These are phyloP conservation scores for Acacia concinna DNA, from an alignment of 331 rosid genomes.

Conservation along the genomic window DNA sequence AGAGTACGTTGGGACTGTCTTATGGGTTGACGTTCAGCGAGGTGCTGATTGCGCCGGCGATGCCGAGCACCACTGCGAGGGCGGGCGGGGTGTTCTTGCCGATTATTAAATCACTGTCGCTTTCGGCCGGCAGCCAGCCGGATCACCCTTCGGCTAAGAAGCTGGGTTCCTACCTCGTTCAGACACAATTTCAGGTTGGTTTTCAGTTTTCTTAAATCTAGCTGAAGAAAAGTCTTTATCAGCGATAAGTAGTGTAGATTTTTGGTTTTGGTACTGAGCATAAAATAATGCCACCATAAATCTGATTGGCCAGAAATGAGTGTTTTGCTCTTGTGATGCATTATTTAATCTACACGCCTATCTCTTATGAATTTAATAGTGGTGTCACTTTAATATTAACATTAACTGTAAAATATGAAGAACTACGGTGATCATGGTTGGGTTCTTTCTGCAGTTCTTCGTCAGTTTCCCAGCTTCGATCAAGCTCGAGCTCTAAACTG, in stretches of 20 bases:
- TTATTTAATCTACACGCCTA: neutral
- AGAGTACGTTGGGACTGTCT: constrained; percentile 82
- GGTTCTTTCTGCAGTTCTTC: neutral
- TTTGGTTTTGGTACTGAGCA: neutral
- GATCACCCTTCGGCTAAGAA: constrained; percentile 55
- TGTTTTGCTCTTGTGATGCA: neutral
- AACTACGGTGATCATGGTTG: neutral
- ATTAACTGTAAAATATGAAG: neutral
- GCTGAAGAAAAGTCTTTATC: neutral
- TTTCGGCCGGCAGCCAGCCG: constrained; percentile 82
- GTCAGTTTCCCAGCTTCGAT: neutral
- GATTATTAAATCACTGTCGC: constrained; percentile 76
- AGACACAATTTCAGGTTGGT: constrained; percentile 84
- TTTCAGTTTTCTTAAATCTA: neutral
- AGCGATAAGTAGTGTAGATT: neutral
- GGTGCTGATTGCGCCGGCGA: constrained; percentile 89
- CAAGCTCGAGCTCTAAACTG: neutral
- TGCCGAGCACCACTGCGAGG: constrained; percentile 97
- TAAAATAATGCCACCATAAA: neutral
- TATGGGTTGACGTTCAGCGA: constrained; percentile 87
- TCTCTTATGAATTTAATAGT: neutral
- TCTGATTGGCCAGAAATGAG: neutral
- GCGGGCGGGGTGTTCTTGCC: constrained; percentile 98
- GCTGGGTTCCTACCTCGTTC: constrained; percentile 84
- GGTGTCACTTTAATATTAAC: neutral